phyloP scores from a whole-genome alignment of 2,329 filamentous ascomycete species.

The Furcasterigmium furcatum region DNA sequence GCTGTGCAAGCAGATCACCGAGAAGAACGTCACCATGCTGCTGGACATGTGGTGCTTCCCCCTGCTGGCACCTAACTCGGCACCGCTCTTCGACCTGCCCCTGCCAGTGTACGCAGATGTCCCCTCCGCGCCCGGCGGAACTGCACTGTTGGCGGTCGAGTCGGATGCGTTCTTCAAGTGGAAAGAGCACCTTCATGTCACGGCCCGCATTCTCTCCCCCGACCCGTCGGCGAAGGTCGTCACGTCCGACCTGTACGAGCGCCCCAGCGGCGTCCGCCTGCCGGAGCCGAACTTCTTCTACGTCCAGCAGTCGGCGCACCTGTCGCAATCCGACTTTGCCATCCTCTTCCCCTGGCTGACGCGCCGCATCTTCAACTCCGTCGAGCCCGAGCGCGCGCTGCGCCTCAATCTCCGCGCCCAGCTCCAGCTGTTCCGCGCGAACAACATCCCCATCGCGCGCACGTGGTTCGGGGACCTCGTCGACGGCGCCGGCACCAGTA shows the following conservation, averaged over 20 bases:
- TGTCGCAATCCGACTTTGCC: conserved; percentile 82
- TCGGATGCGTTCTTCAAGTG: conserved; percentile 79
- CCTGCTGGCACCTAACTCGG: conserved; percentile 58
- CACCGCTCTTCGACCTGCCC: conserved; percentile 67
- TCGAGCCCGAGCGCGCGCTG: conserved; percentile 53
- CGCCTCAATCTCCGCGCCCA: conserved; percentile 48
- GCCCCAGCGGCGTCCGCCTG: conserved; percentile 36
- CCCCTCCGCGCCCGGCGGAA: conserved; percentile 48
- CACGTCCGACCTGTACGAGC: conserved; percentile 34
- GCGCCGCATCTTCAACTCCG: conserved; percentile 52
- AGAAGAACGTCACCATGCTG: conserved; percentile 62
- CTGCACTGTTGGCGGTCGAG: conserved; percentile 65
- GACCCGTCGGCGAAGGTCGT: conserved; percentile 43
- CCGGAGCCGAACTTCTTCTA: conserved; percentile 70
- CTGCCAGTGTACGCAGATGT: conserved; percentile 63
- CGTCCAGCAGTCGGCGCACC: conserved; percentile 69
- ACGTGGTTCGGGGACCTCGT: conserved; percentile 48
- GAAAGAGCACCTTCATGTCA: conserved; percentile 67
- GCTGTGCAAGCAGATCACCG: conserved; percentile 64
- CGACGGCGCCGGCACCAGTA: conserved; percentile 39
- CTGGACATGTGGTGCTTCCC: conserved; percentile 83
- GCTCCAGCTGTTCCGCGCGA: conserved; percentile 48
- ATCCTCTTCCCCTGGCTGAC: conserved; percentile 74
- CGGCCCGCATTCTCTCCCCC: conserved; percentile 62
- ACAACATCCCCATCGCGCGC: conserved; percentile 43